These are phyloP conservation scores for Candolleomyces aberdarensis DNA, from an alignment of 768 basidiomycete genomes.

Conservation along the genomic window DNA sequence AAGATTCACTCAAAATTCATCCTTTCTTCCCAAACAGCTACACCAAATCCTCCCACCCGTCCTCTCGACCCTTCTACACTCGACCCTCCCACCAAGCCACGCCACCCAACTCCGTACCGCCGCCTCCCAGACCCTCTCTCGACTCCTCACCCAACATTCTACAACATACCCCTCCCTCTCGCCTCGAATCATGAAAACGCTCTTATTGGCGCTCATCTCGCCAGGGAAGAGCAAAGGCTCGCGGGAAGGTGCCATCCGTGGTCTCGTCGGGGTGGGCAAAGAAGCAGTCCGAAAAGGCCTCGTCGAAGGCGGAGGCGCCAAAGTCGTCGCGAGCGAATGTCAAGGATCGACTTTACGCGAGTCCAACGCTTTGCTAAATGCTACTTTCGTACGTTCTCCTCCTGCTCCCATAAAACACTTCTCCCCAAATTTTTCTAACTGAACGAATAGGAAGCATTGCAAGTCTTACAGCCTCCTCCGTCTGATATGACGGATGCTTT, in stretches of 20 bases:
- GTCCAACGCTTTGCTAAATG: conserved; percentile 45
- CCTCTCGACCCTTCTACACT: conserved; percentile 87
- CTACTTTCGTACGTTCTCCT: conserved; percentile 53
- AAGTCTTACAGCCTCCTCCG: conserved; percentile 47
- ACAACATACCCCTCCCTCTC: conserved; percentile 88
- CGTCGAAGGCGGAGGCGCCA: conserved; percentile 77
- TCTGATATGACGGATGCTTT: conserved; percentile 60
- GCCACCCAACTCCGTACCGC: conserved; percentile 72
- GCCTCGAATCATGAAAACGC: conserved; percentile 90
- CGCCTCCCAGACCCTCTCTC: conserved; percentile 82
- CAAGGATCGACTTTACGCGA: conserved; percentile 32
- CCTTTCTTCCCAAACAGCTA: conserved; percentile 55
- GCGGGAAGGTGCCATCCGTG: conserved; percentile 87
- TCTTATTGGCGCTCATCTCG: conserved; percentile 79
- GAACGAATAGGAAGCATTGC: conserved; percentile 54
- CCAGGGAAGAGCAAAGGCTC: conserved; percentile 74
- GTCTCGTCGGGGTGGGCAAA: conserved; percentile 80
- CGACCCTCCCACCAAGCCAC: conserved; percentile 71
- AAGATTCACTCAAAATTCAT: conserved; percentile 1
- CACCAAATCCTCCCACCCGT: conserved; percentile 95
- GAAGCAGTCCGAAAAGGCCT: conserved; percentile 82
- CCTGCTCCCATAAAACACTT: neutral
- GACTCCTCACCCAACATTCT: conserved; percentile 75
- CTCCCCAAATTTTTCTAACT: too few relatives aligned
- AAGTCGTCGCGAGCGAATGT: conserved; percentile 69